Conservation (phyloP, 2,329 filamentous ascomycete genomes). For the Clarireedia homoeocarpa region DNA sequence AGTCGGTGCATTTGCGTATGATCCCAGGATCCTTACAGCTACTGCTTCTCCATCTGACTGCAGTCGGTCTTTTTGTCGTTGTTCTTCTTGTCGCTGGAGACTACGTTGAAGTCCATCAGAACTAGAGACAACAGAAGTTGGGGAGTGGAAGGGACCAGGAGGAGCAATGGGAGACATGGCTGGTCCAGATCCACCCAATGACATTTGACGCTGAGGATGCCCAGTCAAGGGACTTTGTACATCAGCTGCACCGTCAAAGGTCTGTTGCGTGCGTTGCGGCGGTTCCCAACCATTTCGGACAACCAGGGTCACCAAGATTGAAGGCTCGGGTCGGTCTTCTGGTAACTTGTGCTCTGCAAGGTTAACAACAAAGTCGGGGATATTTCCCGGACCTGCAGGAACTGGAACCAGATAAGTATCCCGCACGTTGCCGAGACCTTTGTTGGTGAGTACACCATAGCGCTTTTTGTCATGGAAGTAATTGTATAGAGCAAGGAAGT, state of each 20-base stretch:
- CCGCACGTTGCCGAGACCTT: slow-evolving; percentile 65
- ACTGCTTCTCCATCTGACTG: slow-evolving; percentile 47
- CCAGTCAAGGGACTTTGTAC: slow-evolving; percentile 28
- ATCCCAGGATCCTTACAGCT: slow-evolving; percentile 56
- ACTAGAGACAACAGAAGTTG: slow-evolving; percentile 16
- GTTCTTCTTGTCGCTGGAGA: slow-evolving; percentile 36
- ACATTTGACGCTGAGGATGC: slow-evolving; percentile 38
- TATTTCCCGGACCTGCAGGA: slow-evolving; percentile 57
- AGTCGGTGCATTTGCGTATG: slow-evolving; percentile 52
- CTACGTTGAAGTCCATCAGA: slow-evolving; percentile 19
- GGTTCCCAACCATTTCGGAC: slow-evolving; percentile 52
- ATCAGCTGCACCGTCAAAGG: slow-evolving; percentile 19
- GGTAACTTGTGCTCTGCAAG: slow-evolving; percentile 80
- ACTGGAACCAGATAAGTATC: slow-evolving; percentile 91
- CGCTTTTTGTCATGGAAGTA: slow-evolving; percentile 79
- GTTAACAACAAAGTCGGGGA: slow-evolving; percentile 83
- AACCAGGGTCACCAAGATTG: slow-evolving; percentile 79
- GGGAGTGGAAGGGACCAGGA: slow-evolving; percentile 27
- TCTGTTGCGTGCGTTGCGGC: slow-evolving; percentile 1
- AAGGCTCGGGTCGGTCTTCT: slow-evolving; percentile 60
- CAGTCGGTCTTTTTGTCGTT: slow-evolving; percentile 14
- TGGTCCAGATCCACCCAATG: slow-evolving; percentile 39
- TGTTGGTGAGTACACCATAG: slow-evolving; percentile 82
- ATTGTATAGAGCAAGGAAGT: slow-evolving; percentile 71
- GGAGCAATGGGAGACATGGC: slow-evolving; percentile 45